Percentiles rank a stretch among this genome's conserved stretches.
These are phyloP conservation scores for Thelephora ganbajun DNA, from an alignment of 768 basidiomycete genomes.

Conservation along the genomic window DNA sequence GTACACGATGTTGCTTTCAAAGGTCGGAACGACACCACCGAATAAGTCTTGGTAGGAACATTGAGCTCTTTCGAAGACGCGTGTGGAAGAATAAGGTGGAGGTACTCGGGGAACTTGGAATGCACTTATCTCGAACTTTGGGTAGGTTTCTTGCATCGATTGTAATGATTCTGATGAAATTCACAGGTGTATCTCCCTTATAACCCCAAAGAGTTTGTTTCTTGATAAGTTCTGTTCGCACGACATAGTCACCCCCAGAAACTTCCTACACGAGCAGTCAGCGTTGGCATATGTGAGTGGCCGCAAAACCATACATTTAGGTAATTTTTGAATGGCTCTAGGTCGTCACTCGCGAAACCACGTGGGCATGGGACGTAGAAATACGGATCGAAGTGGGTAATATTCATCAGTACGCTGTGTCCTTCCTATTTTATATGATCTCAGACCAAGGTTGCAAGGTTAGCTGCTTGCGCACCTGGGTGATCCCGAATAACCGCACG, in stretches of 20 bases:
- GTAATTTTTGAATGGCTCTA: conserved; percentile 45
- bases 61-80: conserved; percentile 41
- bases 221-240: conserved; percentile 40
- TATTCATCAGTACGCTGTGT: conserved; percentile 76
- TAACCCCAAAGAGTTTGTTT: conserved; percentile 83
- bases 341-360: conserved; percentile 61
- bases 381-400: conserved; percentile 80
- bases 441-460: not conserved
- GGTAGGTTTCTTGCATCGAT: conserved; percentile 64
- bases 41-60: conserved; percentile 33
- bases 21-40: conserved; percentile 47
- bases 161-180: conserved; percentile 79
- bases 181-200: conserved; percentile 58
- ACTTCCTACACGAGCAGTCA: conserved; percentile 16
- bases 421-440: conserved; percentile 41
- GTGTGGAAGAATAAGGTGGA: conserved; percentile 15
- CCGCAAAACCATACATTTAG: conserved; percentile 58
- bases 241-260: conserved; percentile 25
- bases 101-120: conserved; percentile 11
- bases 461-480: conserved; percentile 37
- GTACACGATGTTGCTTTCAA: conserved; percentile 89
- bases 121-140: conserved; percentile 80
- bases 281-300: not conserved
- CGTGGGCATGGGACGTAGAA: conserved; percentile 85
- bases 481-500: conserved; percentile 78